These are phyloP conservation scores for Phylloporus arenicola DNA, from an alignment of 768 basidiomycete species.

Conservation along the genomic window DNA sequence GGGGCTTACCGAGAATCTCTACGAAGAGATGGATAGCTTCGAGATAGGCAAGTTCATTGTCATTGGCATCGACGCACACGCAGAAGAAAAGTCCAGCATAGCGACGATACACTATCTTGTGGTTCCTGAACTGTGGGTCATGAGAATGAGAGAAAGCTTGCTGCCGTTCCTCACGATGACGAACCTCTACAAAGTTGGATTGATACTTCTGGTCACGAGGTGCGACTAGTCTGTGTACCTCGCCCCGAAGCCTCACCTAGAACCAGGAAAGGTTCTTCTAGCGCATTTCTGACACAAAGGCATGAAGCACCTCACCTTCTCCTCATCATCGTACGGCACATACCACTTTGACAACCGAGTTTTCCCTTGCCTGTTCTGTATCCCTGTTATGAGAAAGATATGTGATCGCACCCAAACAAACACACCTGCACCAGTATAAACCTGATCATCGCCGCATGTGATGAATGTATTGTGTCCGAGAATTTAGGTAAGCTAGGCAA, in stretches of 20 bases:
- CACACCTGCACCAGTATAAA: slow-evolving; percentile 93
- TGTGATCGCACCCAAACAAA: slow-evolving; percentile 14
- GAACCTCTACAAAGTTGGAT: slow-evolving; percentile 97
- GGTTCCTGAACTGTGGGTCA: slow-evolving; percentile 78
- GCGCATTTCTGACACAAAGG: not conserved
- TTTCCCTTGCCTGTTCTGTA: slow-evolving; percentile 95
- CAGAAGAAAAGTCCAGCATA: slow-evolving; percentile 99
- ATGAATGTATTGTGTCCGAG: not conserved
- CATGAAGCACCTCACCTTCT: slow-evolving; percentile 61
- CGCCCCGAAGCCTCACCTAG: slow-evolving; percentile 88
- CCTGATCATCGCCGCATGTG: slow-evolving; percentile 67
- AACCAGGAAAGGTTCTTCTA: not conserved
- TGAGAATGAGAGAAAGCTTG: slow-evolving; percentile 4
- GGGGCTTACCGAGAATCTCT: slow-evolving; percentile 80
- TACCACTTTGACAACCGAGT: slow-evolving; percentile 98
- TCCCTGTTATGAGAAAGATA: not conserved
- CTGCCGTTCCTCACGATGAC: slow-evolving; percentile 17
- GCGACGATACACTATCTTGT: slow-evolving; percentile 95
- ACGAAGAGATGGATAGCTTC: slow-evolving; percentile 99
- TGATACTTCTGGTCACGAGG: slow-evolving; percentile 98
- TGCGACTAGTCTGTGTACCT: slow-evolving; percentile 93
- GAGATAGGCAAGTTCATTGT: slow-evolving; percentile 95
- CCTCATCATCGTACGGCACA: slow-evolving; percentile 97
- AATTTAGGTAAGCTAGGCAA: slow-evolving; percentile 12
- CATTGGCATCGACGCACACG: slow-evolving; percentile 94